phyloP scores from a whole-genome alignment of 345 rosid genomes.

The Anacardium occidentale region DNA sequence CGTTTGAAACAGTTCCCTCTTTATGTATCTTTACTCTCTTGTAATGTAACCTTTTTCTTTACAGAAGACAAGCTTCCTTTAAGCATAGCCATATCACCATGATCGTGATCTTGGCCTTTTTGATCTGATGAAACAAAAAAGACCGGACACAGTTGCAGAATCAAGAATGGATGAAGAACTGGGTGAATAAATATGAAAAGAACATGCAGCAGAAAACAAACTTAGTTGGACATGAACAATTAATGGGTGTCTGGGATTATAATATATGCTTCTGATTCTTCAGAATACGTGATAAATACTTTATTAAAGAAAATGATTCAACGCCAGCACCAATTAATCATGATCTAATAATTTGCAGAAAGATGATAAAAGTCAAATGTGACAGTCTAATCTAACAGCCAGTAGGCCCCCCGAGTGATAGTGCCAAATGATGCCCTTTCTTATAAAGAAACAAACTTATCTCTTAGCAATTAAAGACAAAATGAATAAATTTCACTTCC shows the following conservation, averaged over 20 bases:
- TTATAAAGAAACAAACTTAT: background rate
- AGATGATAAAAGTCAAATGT: conserved; percentile 10
- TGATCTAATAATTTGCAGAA: background rate
- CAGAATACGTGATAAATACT: conserved; percentile 17
- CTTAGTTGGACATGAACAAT: conserved; percentile 22
- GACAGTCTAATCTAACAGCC: background rate
- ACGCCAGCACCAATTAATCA: background rate
- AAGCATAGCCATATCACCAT: conserved; percentile 8
- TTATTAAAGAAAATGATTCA: background rate
- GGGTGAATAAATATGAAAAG: background rate
- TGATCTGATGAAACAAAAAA: conserved; percentile 17
- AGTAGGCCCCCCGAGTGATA: background rate
- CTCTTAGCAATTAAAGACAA: background rate
- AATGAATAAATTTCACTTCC: background rate
- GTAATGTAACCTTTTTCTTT: conserved; percentile 12
- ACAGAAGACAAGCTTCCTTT: conserved; percentile 23
- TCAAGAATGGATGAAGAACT: background rate
- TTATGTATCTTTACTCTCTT: conserved; percentile 7
- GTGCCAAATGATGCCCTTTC: background rate
- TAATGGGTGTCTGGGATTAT: conserved; percentile 11
- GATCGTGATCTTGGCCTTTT: conserved; percentile 14
- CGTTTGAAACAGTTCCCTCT: conserved; percentile 52
- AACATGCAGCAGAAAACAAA: conserved; percentile 9
- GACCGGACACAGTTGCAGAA: conserved; percentile 21
- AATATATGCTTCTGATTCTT: conserved; percentile 3